phyloP scores from a whole-genome alignment of 2,329 filamentous ascomycete species.

The Cordyceps cicadae region DNA sequence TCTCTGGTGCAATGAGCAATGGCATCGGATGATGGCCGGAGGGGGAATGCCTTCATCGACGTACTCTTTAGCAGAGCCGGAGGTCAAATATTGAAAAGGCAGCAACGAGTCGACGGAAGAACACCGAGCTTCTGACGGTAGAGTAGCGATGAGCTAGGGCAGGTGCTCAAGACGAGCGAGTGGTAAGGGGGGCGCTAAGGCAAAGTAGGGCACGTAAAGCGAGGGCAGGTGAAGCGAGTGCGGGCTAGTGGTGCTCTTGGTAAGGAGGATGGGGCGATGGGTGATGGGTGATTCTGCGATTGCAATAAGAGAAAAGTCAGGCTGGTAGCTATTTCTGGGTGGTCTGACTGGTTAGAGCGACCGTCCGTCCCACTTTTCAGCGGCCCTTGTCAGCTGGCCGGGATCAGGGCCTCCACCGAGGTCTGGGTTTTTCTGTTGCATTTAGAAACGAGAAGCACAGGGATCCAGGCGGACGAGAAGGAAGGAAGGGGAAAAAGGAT shows the following conservation, averaged over 20 bases:
- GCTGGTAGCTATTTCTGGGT: background rate
- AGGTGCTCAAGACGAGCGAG: too few species aligned
- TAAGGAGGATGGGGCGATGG: background rate
- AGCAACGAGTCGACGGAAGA: background rate
- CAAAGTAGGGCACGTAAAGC: background rate
- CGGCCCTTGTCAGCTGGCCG: slow-evolving; percentile 7
- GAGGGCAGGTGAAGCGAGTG: too few species aligned
- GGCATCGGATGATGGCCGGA: background rate
- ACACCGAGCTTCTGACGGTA: background rate
- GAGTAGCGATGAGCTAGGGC: background rate
- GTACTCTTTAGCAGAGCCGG: background rate
- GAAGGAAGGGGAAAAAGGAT: background rate
- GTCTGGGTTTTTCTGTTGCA: background rate
- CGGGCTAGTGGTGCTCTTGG: background rate
- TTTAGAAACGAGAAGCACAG: background rate
- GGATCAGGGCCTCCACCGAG: background rate
- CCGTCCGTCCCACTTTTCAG: background rate
- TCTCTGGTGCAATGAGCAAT: background rate
- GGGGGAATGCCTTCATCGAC: too few species aligned
- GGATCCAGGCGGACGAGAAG: background rate
- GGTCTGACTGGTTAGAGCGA: background rate
- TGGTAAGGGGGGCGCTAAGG: slow-evolving; percentile 1
- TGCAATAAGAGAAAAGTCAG: background rate
- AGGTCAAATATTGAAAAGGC: background rate
- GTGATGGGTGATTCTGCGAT: background rate